Evolutionary conservation across 805 yeast species (phyloP).

Genomic region (Cyberlindnera mississippiensis): DNA sequence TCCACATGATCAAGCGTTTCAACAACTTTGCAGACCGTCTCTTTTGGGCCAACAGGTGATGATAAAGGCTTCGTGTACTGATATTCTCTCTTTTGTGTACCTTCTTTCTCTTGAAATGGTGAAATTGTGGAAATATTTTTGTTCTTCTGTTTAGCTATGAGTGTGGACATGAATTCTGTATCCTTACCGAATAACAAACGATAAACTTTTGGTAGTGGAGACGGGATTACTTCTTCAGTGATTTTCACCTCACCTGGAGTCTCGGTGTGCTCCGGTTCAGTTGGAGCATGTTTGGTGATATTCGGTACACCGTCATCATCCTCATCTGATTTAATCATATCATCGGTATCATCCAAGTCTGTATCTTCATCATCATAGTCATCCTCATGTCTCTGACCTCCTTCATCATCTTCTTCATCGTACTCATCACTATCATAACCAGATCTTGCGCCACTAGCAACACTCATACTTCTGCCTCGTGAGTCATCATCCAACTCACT

Average conservation of each 20-base stretch:
- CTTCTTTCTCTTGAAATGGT: constrained; percentile 31
- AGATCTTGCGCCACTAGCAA: constrained; percentile 21
- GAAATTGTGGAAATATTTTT: constrained; percentile 51
- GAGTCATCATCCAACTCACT: constrained; percentile 12
- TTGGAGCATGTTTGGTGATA: constrained; percentile 41
- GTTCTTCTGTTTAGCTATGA: constrained; percentile 61
- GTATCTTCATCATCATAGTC: constrained; percentile 13
- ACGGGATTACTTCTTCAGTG: constrained; percentile 47
- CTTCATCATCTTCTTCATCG: constrained; percentile 9
- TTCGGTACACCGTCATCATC: constrained; percentile 5
- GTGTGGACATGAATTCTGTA: constrained; percentile 37
- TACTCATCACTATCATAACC: constrained; percentile 4
- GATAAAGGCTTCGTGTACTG: constrained; percentile 60
- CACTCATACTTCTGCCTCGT: constrained; percentile 5
- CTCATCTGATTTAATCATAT: constrained; percentile 1
- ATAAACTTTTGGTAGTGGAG: constrained; percentile 63
- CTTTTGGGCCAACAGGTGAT: constrained; percentile 73
- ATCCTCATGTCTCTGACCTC: constrained; percentile 10
- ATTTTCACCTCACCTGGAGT: constrained; percentile 51
- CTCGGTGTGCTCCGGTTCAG: constrained; percentile 40
- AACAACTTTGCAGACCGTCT: constrained; percentile 59
- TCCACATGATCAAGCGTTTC: constrained; percentile 56
- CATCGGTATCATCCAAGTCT: constrained; percentile 7
- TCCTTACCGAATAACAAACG: constrained; percentile 61
- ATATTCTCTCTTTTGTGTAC: constrained; percentile 41